Evolutionary conservation across 192 early-diverging fungal genomes (phyloP).

Genomic region (Phlyctochytrium arcticum): DNA sequence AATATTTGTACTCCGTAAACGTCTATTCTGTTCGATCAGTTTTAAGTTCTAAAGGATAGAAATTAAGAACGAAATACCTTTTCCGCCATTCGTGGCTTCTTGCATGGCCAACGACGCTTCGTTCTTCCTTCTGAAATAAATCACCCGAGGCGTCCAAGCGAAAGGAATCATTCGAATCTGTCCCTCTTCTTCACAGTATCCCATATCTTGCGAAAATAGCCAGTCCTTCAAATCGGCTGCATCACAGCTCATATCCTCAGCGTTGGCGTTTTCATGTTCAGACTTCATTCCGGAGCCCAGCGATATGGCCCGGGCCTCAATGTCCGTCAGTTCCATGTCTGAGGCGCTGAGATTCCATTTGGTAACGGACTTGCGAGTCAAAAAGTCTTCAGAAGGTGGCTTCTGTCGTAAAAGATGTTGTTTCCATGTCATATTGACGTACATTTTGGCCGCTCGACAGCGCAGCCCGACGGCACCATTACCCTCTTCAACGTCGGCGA

Average conservation of each 20-base stretch:
- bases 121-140: constrained; percentile 36
- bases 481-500: constrained; percentile 33
- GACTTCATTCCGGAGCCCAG: constrained; percentile 4
- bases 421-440: constrained; percentile 34
- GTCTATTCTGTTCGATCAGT: constrained; percentile 29
- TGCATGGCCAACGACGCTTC: not conserved
- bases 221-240: constrained; percentile 2
- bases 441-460: constrained; percentile 38
- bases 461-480: constrained; percentile 45
- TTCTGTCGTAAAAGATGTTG: constrained; percentile 24
- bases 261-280: not conserved
- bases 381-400: constrained; percentile 8
- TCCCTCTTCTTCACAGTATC: not conserved
- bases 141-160: constrained; percentile 54
- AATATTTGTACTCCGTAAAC: constrained; percentile 52
- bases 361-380: constrained; percentile 21
- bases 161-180: constrained; percentile 50
- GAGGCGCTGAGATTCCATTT: constrained; percentile 30
- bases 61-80: not conserved
- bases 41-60: not conserved
- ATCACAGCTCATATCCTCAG: not conserved
- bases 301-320: constrained; percentile 40
- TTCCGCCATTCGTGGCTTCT: not conserved
- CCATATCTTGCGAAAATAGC: constrained; percentile 18
- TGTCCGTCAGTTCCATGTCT: constrained; percentile 38